Base-by-base conservation (phyloP, 2,329 filamentous ascomycete genomes). In the Colletotrichum liaoningense region DNA sequence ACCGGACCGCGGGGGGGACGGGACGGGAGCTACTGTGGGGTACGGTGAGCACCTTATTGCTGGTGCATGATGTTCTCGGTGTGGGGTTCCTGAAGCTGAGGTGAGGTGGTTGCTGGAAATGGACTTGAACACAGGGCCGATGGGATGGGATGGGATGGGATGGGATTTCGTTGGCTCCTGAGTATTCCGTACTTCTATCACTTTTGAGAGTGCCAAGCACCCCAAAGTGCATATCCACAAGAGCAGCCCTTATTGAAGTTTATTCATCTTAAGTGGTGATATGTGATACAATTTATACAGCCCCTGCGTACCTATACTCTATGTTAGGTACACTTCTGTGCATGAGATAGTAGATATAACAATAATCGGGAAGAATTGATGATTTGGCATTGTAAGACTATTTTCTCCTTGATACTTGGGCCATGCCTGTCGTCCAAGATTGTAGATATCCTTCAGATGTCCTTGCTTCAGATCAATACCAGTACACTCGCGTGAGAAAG, bases 71-170 rank as follows among this genome's bases (percentile, higher is more conserved):
- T n/a, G 42, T n/a, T 22, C 42, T 49, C 42, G 42, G 60, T 73
- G 67, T 57, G 70, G 70, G 70, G 60, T 73, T 55, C 49, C 60
- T 33, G 67, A 30, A 33, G 70, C 46, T 70, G 60, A 73, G 4
- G 60, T 73, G 67, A 73, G 42, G 42, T n/a, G 42, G 42, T 49
- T 49, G 42, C 42, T 49, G 11, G 19, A 49, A 22, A 8, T 22
- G 42, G 42, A 19, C 42, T n/a, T 49, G 19, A 22, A 49, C 19
- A 22, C 8, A 49, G 42, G 19, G 42, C 42, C 19, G 42, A 46
- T n/a, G 42, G 42, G 42, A 49, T n/a, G 42, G 38, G 38, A 42
- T 22, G 22, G 22, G 42, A 46, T n/a, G 42, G 42, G 42, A 49
- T 19, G 38, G 6, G 16, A 49, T n/a, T 49, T n/a, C 16, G 19